These are phyloP conservation scores for Gymnopilus junonius DNA, from an alignment of 768 basidiomycete species.

Conservation along the genomic window DNA sequence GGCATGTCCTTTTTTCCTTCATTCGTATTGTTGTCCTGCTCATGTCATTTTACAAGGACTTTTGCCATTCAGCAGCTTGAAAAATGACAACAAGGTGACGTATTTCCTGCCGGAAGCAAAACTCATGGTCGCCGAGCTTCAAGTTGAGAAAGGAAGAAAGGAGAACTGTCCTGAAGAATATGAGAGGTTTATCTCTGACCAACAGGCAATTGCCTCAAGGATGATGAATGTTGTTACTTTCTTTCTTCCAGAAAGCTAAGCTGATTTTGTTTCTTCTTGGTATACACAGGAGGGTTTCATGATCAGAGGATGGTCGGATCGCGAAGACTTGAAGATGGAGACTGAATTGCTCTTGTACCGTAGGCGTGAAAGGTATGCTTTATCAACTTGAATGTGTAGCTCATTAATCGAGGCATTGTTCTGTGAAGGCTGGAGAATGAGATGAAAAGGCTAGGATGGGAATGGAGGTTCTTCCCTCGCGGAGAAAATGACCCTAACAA, in stretches of 20 bases:
- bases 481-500: not conserved
- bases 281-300: not conserved
- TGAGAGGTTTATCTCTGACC: not conserved
- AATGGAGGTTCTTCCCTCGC: not conserved
- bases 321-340: not conserved
- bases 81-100: not conserved
- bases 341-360: not conserved
- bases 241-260: not conserved
- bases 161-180: not conserved
- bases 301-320: not conserved
- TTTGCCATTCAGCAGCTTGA: not conserved
- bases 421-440: not conserved
- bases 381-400: not conserved
- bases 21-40: too few relatives aligned
- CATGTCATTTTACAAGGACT: not conserved
- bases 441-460: not conserved
- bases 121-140: not conserved
- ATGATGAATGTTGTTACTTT: not conserved
- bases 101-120: slow-evolving; percentile 3
- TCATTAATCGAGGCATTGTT: not conserved
- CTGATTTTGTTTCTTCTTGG: not conserved
- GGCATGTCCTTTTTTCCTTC: not conserved
- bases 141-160: not conserved
- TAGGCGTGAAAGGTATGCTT: not conserved
- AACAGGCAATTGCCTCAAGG: not conserved